Percentiles rank a stretch among this genome's conserved stretches.
phyloP scores from a whole-genome alignment of 2,329 filamentous ascomycete genomes.

The Aschersonia sp. region DNA sequence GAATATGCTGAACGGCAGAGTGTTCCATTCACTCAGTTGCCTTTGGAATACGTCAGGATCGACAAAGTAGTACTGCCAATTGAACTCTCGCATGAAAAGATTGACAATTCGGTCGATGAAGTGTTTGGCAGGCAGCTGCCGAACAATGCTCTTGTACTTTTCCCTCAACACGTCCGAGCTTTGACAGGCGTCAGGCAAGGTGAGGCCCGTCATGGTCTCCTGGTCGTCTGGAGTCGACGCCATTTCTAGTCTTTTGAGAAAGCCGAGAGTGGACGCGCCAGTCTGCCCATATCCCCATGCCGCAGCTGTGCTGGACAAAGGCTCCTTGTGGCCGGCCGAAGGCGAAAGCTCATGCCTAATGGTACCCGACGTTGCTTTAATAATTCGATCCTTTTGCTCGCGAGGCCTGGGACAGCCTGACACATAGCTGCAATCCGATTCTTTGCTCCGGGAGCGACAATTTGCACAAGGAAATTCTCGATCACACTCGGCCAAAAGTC shows the following conservation, averaged over 20 bases:
- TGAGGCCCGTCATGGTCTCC: conserved; percentile 5
- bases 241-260: conserved; percentile 39
- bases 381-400: conserved; percentile 9
- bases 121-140: conserved; percentile 38
- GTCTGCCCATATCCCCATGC: conserved; percentile 41
- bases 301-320: conserved; percentile 26
- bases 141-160: conserved; percentile 43
- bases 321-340: conserved; percentile 10
- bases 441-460: conserved; percentile 42
- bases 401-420: conserved; percentile 29
- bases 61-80: conserved; percentile 43
- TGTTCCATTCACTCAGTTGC: conserved; percentile 40
- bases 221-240: conserved; percentile 18
- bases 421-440: conserved; percentile 42
- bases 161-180: conserved; percentile 29
- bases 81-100: conserved; percentile 42
- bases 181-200: conserved; percentile 8
- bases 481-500: conserved; percentile 31
- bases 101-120: conserved; percentile 40
- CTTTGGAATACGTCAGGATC: conserved; percentile 36
- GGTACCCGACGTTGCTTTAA: not conserved
- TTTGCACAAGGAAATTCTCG: conserved; percentile 44
- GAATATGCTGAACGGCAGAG: conserved; percentile 34
- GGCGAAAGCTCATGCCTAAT: conserved; percentile 1
- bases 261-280: conserved; percentile 36